Base-by-base conservation (phyloP, 768 basidiomycete species). In the Podaxis mareebaensis region DNA sequence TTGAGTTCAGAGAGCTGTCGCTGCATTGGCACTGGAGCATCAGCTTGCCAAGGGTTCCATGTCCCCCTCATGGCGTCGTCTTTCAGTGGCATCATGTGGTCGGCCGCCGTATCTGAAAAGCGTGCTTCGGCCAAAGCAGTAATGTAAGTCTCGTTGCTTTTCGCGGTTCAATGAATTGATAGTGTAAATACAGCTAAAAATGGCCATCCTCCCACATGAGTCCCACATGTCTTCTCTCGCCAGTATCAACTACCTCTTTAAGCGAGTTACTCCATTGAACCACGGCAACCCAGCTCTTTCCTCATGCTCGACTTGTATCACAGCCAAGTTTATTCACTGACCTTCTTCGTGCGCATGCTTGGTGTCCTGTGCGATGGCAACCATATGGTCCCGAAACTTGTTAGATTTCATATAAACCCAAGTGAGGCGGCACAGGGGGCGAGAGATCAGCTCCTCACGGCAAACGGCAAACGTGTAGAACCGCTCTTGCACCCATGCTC, bases 261-360 rank as follows among this genome's bases (percentile, higher is more conserved):
- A 33, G 61, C 61, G 61, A 44, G 20, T 38, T 42, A 48, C 61
- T 13, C 61, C n/a, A 39, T 46, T 62, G 40, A 62, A 38, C 61
- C 61, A 55, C n/a, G 61, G 20, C 42, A 24, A 48, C 24, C 30
- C 28, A 36, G 11, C 42, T 26, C 10, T 33, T 20, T 38, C 53
- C 61, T 52, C 58, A 17, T 60, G 58, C n/a, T 52, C 28, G 30
- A 36, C 42, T 12, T 40, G 44, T 38, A 44, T 39, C 20, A 51
- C 20, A 24, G 38, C 30, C 53, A 38, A 49, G n/a, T 39, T 38
- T 13, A 26, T 39, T 53, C 30, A 38, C 33, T n/a, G 42, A 11
- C 6, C 61, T 62, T 55, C 44, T 62, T 62, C 20, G 53, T 26
- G 28, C 54, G 42, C 61, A 49, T 48, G 61, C 53, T 36, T 24